Evolutionary conservation across 345 rosid genomes (phyloP).

Genomic region (Aethionema arabicum): DNA sequence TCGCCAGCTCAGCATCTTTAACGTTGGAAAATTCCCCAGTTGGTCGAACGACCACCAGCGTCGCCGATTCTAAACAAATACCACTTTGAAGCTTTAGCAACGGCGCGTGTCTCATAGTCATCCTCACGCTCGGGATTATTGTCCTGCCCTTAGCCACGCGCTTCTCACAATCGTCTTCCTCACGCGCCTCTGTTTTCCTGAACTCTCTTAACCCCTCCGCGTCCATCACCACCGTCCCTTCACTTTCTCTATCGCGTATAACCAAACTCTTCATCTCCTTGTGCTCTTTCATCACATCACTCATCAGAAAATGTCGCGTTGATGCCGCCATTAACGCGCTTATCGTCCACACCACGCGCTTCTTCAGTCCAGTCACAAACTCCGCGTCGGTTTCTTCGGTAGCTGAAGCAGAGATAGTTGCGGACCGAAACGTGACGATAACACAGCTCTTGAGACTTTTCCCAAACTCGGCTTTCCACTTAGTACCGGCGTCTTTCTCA

Average conservation of each 20-base stretch:
- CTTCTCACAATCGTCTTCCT: not conserved
- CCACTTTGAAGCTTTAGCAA: conserved; percentile 31
- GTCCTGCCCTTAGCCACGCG: conserved; percentile 29
- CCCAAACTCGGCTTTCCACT: conserved; percentile 34
- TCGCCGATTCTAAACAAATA: conserved; percentile 31
- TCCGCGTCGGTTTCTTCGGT: conserved; percentile 29
- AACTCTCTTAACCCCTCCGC: conserved; percentile 26
- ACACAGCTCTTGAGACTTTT: conserved; percentile 28
- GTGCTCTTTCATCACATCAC: conserved; percentile 29
- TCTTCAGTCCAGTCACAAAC: conserved; percentile 32
- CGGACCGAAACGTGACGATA: conserved; percentile 33
- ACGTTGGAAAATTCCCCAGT: not conserved
- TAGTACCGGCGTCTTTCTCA: conserved; percentile 28
- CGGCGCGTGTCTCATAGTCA: conserved; percentile 40
- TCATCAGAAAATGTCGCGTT: conserved; percentile 29
- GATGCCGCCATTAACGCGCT: conserved; percentile 32
- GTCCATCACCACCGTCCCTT: conserved; percentile 31
- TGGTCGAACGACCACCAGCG: conserved; percentile 30
- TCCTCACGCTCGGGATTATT: conserved; percentile 35
- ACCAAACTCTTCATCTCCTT: conserved; percentile 28
- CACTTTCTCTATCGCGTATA: conserved; percentile 25
- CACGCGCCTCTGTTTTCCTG: conserved; percentile 23
- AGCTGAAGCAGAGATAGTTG: not conserved
- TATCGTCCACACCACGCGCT: conserved; percentile 37
- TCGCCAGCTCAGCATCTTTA: conserved; percentile 35